Percentiles rank a stretch among this genome's conserved stretches.
Conservation (phyloP, 129 eudicot genomes). For the Arctium lappa region DNA sequence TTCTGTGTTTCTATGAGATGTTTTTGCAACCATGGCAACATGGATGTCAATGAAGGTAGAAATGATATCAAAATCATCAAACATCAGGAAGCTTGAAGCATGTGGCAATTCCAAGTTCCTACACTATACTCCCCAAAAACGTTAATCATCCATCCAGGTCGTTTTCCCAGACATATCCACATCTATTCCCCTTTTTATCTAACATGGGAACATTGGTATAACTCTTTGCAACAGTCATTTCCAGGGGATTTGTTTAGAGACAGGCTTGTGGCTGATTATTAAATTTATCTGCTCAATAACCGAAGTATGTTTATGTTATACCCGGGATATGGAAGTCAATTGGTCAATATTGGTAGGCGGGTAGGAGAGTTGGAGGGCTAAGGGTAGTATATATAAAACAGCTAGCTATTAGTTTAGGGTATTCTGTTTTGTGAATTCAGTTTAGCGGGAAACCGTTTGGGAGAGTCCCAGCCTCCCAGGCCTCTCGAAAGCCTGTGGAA, state of each 20-base stretch:
- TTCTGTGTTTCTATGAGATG: conserved; percentile 4
- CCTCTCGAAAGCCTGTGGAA: no score
- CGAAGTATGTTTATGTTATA: neutral
- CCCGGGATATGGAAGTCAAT: no score
- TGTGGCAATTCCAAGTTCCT: neutral
- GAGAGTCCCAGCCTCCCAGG: no score
- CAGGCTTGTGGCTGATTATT: neutral
- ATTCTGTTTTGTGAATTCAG: no score
- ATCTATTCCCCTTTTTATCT: neutral
- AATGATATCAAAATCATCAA: neutral
- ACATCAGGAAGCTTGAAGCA: neutral
- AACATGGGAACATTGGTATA: neutral
- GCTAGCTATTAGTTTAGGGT: no score
- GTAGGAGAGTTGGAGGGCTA: no score
- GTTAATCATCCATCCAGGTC: neutral
- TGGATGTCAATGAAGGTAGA: neutral
- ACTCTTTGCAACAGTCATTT: neutral
- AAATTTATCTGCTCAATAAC: neutral
- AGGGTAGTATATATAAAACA: no score
- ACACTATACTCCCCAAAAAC: neutral
- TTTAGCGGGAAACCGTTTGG: no score
- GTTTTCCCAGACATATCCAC: neutral
- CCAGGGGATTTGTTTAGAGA: neutral
- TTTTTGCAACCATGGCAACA: neutral
- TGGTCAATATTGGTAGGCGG: no score